These are phyloP conservation scores for Rhodotorula graminis DNA, from an alignment of 768 basidiomycete genomes.

Conservation along the genomic window DNA sequence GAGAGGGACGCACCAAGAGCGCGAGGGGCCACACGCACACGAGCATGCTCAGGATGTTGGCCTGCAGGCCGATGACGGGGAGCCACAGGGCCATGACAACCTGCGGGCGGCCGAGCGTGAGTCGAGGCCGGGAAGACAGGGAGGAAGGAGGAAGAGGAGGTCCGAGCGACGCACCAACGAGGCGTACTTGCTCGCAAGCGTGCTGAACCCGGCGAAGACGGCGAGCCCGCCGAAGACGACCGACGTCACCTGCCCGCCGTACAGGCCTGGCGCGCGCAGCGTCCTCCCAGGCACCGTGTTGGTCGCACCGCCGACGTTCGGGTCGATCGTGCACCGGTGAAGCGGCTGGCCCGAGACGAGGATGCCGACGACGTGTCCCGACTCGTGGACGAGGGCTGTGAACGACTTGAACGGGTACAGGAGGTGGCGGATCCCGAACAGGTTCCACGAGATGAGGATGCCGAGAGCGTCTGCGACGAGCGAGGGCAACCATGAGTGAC, in stretches of 20 bases:
- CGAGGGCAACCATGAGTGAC: neutral
- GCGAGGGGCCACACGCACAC: neutral
- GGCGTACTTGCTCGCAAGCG: constrained; percentile 10
- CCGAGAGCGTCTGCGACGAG: constrained; percentile 5
- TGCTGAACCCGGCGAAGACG: constrained; percentile 8
- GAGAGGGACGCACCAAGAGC: neutral
- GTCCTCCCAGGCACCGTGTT: neutral
- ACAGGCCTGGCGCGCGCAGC: neutral
- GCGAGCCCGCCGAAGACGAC: neutral
- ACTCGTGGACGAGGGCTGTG: constrained; percentile 12
- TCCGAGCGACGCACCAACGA: constrained; percentile 5
- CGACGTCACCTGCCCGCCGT: constrained; percentile 2
- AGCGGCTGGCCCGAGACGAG: constrained; percentile 3
- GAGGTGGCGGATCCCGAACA: constrained; percentile 6
- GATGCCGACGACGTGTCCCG: constrained; percentile 12
- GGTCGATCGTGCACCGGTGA: constrained; percentile 9
- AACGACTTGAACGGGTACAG: constrained; percentile 10
- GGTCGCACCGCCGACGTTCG: constrained; percentile 12
- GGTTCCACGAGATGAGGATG: constrained; percentile 16
- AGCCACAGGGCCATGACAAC: constrained; percentile 10
- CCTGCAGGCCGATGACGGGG: constrained; percentile 3
- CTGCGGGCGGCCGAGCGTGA: neutral
- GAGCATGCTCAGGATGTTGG: neutral
- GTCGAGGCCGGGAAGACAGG: no score
- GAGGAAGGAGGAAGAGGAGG: no score